phyloP scores from a whole-genome alignment of 2,329 filamentous ascomycete genomes.

The Alternaria arborescens region DNA sequence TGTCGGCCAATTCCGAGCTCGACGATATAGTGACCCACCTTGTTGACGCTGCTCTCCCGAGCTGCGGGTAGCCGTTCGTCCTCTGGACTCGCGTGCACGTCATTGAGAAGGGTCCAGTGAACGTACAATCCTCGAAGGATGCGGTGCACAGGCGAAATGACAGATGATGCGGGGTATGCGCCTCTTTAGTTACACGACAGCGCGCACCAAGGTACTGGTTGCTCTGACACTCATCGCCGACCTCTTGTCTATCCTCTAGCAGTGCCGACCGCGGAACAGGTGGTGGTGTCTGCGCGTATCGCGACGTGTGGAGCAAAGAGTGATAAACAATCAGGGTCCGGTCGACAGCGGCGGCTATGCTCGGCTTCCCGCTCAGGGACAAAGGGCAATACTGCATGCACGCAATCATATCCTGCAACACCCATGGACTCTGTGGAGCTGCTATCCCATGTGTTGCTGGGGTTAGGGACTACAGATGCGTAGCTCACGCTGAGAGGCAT shows the following conservation, averaged over 20 bases:
- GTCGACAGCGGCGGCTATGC: slow-evolving; percentile 28
- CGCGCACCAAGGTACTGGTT: slow-evolving; percentile 6
- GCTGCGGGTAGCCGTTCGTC: slow-evolving; percentile 25
- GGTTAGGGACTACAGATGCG: slow-evolving; percentile 9
- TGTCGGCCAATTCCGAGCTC: slow-evolving; percentile 10
- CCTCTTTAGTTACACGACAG: slow-evolving; percentile 19
- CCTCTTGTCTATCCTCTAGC: background rate
- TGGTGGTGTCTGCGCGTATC: slow-evolving; percentile 19
- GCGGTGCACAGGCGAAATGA: slow-evolving; percentile 21
- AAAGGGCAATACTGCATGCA: slow-evolving; percentile 23
- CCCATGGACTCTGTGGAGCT: slow-evolving; percentile 14
- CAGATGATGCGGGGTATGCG: slow-evolving; percentile 33
- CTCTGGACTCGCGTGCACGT: slow-evolving; percentile 27
- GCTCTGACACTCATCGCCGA: background rate
- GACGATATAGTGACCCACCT: slow-evolving; percentile 9
- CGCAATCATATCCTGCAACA: slow-evolving; percentile 30
- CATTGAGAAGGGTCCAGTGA: slow-evolving; percentile 19
- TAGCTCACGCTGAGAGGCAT: slow-evolving; percentile 1
- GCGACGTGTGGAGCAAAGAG: slow-evolving; percentile 13
- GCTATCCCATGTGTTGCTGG: slow-evolving; percentile 14
- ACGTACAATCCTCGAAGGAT: slow-evolving; percentile 10
- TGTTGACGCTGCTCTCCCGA: slow-evolving; percentile 9
- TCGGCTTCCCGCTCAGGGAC: slow-evolving; percentile 27
- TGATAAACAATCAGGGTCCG: slow-evolving; percentile 12
- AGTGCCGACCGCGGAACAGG: background rate